Evolutionary conservation across 1,139 yeast species (phyloP), one percentile per base, ranked within the genome.

Genomic region (Candida sp.): DNA sequence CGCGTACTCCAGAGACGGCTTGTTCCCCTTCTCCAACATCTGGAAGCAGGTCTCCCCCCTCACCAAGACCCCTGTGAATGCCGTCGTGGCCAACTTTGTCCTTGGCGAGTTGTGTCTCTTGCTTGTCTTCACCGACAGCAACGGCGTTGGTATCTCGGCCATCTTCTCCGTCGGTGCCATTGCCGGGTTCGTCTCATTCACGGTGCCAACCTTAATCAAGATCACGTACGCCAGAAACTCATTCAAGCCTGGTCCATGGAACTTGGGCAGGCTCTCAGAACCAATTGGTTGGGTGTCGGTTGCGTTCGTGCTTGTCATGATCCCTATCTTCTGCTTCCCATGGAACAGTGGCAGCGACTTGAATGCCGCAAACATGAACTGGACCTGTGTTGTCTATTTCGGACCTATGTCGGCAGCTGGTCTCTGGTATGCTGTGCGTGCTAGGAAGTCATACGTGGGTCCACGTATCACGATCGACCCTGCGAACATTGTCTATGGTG

Each of bases 151-250:
- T 41, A 38, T 38, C 27, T 38, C 42, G 25, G 93, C 94, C 45
- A 84, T 86, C 51, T 88, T 88, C 70, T 85, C 90, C 1, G 90
- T 87, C 38, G 91, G 91, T 48, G 93, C 91, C 50, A 86, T 86
- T 62, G 82, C 89, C 17, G 86, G 90, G 0, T 86, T 86, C 61
- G 78, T 86, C 54, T 86, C 92, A 1, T 87, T 87, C 65, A 78
- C 84, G n/a, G 72, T 84, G 59, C 93, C 93, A 25, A 83, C 88
- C 11, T 64, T 83, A 4, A 75, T 88, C 57, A 83, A 85, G 62
- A 78, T 84, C 55, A 79, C 88, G 1, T 81, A 77, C 58, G 80
- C 87, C 9, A 70, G 80, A 51, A 69, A 80, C 23, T 70, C 76
- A 2, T 87, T 86, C 69, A 70, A 73, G 53, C 81, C 83, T 11